These are phyloP conservation scores for Ascoidea asiatica DNA, from an alignment of 805 yeast genomes.

Conservation along the genomic window DNA sequence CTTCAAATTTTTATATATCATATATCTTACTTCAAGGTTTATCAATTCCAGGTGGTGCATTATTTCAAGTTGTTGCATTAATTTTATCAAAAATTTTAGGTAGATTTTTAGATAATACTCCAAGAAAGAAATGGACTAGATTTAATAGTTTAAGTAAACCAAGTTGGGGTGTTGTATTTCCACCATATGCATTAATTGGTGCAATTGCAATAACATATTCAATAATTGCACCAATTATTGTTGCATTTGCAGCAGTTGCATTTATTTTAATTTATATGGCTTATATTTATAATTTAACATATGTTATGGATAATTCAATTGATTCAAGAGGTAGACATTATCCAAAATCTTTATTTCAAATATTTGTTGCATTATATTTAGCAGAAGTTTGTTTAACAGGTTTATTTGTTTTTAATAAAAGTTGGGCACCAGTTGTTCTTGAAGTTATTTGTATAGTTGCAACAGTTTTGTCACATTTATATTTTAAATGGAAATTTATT, in stretches of 20 bases:
- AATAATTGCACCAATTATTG: conserved; percentile 61
- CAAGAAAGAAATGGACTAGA: conserved; percentile 85
- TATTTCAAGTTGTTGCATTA: conserved; percentile 65
- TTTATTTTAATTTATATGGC: conserved; percentile 47
- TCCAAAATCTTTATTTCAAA: conserved; percentile 58
- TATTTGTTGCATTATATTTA: conserved; percentile 58
- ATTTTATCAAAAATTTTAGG: conserved; percentile 62
- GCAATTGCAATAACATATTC: conserved; percentile 67
- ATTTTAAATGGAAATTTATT: conserved; percentile 41
- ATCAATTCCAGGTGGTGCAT: conserved; percentile 57
- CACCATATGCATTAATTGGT: conserved; percentile 60
- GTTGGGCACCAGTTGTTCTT: conserved; percentile 67
- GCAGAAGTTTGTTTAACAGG: conserved; percentile 60
- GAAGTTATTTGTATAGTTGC: conserved; percentile 47
- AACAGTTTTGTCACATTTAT: conserved; percentile 47
- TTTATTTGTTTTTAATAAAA: conserved; percentile 60
- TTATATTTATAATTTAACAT: conserved; percentile 45
- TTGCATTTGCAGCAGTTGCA: conserved; percentile 53
- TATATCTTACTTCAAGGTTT: conserved; percentile 77
- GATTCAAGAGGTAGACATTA: conserved; percentile 67
- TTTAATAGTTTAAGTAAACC: conserved; percentile 49
- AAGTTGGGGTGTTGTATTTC: conserved; percentile 75
- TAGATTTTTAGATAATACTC: conserved; percentile 65
- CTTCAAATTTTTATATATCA: conserved; percentile 81
- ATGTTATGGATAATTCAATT: conserved; percentile 43